A percentile compares a stretch with the other conserved stretches of the same genome.
phyloP scores from a whole-genome alignment of 2,329 filamentous ascomycete genomes.

The Hirsutella thompsonii region DNA sequence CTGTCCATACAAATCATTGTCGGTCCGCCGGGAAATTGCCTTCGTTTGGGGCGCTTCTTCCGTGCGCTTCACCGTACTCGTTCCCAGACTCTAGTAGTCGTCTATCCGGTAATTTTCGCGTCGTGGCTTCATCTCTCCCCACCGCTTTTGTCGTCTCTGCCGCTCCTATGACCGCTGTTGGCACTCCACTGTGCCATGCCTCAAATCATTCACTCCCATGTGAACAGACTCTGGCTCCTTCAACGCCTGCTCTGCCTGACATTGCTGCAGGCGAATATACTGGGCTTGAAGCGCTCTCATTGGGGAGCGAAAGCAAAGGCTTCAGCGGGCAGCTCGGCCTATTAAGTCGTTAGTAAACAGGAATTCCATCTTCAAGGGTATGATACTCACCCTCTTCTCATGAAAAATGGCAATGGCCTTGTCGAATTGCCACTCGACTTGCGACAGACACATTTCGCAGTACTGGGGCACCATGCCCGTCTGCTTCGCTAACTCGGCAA shows the following conservation, averaged over 20 bases:
- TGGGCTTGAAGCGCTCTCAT: neutral
- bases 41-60: too few relatives aligned
- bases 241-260: too few relatives aligned
- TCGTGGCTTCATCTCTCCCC: neutral
- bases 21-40: too few relatives aligned
- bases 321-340: constrained; percentile 14
- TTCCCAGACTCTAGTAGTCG: too few relatives aligned
- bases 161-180: too few relatives aligned
- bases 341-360: neutral
- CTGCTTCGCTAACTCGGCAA: constrained; percentile 61
- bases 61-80: too few relatives aligned
- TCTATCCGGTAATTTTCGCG: too few relatives aligned
- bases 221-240: too few relatives aligned
- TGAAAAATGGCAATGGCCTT: constrained; percentile 64
- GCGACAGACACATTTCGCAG: constrained; percentile 66
- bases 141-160: neutral
- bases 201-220: too few relatives aligned
- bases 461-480: constrained; percentile 73
- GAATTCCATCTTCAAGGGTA: neutral
- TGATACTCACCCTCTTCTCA: constrained; percentile 51
- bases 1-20: too few relatives aligned
- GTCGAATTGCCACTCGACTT: constrained; percentile 70
- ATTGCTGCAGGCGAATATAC: too few relatives aligned
- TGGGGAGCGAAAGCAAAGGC: constrained; percentile 10
- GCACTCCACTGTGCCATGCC: too few relatives aligned